Base-by-base conservation (phyloP, 1,284 basidiomycete genomes). In the Abortiporus biennis region DNA sequence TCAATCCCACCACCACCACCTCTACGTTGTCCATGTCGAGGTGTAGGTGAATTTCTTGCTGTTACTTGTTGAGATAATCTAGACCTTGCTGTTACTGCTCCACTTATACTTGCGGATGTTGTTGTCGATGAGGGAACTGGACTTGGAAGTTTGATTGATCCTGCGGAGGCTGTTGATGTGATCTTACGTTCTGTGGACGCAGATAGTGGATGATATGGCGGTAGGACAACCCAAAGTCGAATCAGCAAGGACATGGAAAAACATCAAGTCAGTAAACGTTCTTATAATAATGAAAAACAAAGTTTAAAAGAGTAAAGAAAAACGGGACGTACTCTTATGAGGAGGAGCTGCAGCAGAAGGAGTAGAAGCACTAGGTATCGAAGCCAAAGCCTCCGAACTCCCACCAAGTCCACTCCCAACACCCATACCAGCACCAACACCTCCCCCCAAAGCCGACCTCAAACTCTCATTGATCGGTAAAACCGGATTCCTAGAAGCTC, bases 91-190 rank as follows among this genome's bases (percentile, higher is more conserved):
- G 27, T 9, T n/a, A 8, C 27, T 29, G 9, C 27, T n/a, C 27
- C 27, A 35, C 17, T 25, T n/a, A 45, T 43, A 20, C 47, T 24
- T 45, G 23, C 20, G 33, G 40, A 36, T 23, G 30, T 32, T 23
- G 44, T 41, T 4, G 43, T 38, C 5, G 47, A 31, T 44, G 50
- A 44, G 33, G 62, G 59, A n/a, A 60, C 63, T 1, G 63, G 64
- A 46, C 63, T 66, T 17, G 63, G 63, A 6, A 64, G 53, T 51
- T 63, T 65, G 49, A 64, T 62, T 31, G 57, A 56, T 15, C 54
- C 54, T 9, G 58, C 49, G 5, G 59, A 52, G 15, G 32, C 29
- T 19, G 16, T 15, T 24, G 38, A 17, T n/a, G n/a, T 23, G 35
- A 16, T 35, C 31, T 34, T 34, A 25, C 56, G 56, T 44, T 51